Conservation (phyloP, 352 stramenopile species). For the Phytopythium cucurbitacearum region DNA sequence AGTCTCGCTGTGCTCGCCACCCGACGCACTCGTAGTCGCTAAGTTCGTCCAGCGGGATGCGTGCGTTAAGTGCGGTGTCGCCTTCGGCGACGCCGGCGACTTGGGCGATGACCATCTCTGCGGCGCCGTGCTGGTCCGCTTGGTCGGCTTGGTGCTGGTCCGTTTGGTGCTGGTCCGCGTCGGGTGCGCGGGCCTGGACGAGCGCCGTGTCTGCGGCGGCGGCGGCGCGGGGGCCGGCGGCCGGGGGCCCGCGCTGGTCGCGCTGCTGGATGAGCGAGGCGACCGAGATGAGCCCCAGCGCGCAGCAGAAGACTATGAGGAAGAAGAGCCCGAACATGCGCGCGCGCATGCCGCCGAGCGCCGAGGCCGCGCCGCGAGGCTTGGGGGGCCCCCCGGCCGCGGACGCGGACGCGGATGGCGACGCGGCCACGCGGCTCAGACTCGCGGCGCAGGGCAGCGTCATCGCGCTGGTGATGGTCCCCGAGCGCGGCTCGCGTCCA, state of each 20-base stretch:
- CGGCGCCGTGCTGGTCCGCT: not conserved
- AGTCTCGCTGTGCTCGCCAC: conserved; percentile 41
- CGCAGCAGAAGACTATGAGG: conserved; percentile 50
- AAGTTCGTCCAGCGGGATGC: conserved; percentile 11
- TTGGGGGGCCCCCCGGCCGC: not conserved
- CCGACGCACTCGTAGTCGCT: conserved; percentile 45
- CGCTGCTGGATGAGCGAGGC: conserved; percentile 50
- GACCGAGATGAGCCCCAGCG: conserved; percentile 47
- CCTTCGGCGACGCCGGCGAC: not conserved
- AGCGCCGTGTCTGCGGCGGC: conserved; percentile 10
- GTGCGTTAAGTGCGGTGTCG: not conserved
- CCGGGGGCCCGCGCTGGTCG: conserved; percentile 21
- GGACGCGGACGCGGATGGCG: not conserved
- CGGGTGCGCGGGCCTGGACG: conserved; percentile 13
- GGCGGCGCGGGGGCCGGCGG: not conserved
- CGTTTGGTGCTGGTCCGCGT: not conserved
- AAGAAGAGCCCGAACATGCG: conserved; percentile 31
- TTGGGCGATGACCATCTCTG: not conserved
- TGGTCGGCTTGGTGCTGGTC: not conserved
- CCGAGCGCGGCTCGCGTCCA: not conserved
- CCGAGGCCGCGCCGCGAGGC: not conserved
- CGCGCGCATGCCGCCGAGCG: conserved; percentile 14
- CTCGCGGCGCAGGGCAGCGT: conserved; percentile 2
- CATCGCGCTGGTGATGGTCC: not conserved
- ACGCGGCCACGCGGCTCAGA: conserved; percentile 3